These are phyloP conservation scores for Lodderomyces orthopsilosis DNA, from an alignment of 1,139 yeast species.

Conservation along the genomic window DNA sequence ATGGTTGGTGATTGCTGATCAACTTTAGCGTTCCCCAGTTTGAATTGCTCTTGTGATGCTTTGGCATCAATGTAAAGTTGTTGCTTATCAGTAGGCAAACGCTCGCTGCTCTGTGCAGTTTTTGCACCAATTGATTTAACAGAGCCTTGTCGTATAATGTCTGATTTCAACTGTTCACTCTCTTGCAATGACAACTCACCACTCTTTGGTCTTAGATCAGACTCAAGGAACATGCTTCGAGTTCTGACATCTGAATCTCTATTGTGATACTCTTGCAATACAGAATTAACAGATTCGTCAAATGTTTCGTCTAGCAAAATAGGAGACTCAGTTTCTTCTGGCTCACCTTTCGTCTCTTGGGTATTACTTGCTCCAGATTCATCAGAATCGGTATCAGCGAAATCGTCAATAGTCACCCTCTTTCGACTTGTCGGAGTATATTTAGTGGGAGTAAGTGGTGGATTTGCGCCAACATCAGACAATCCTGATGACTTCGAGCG, in stretches of 20 bases:
- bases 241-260: constrained; percentile 20
- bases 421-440: not conserved
- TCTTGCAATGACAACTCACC: not conserved
- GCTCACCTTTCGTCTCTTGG: not conserved
- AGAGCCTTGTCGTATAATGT: constrained; percentile 10
- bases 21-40: constrained; percentile 1
- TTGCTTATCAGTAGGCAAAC: not conserved
- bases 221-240: constrained; percentile 32
- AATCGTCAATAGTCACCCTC: constrained; percentile 32
- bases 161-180: constrained; percentile 5
- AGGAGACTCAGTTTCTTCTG: not conserved
- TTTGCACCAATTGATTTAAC: constrained; percentile 2
- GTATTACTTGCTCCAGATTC: constrained; percentile 6
- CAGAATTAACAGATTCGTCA: constrained; percentile 33
- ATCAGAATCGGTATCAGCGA: constrained; percentile 40
- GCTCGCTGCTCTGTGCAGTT: not conserved
- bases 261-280: constrained; percentile 29
- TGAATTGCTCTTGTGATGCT: constrained; percentile 6
- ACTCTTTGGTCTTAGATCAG: constrained; percentile 9
- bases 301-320: constrained; percentile 13
- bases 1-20: constrained; percentile 7
- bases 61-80: constrained; percentile 4
- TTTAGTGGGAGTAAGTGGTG: constrained; percentile 1
- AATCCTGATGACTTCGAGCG: constrained; percentile 22
- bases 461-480: constrained; percentile 7